Conservation (phyloP, 352 stramenopile species). For the Phytophthora cactorum region DNA sequence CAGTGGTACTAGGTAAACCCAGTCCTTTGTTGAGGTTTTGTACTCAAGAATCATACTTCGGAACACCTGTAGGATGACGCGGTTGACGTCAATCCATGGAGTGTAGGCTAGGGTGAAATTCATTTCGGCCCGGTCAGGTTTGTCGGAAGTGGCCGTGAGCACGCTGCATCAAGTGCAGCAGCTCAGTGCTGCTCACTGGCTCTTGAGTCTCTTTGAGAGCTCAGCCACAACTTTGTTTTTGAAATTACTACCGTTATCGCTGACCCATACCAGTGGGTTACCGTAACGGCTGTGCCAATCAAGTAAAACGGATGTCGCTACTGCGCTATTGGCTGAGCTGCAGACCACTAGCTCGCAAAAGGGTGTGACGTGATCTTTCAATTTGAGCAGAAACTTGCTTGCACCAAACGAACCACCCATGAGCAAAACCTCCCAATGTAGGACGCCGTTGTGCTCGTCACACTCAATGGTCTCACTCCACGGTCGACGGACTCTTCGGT, state of each 20-base stretch:
- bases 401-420: slow-evolving; percentile 1
- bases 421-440: slow-evolving; percentile 6
- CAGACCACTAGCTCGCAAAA: slow-evolving; percentile 33
- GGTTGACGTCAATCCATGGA: slow-evolving; percentile 45
- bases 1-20: slow-evolving; percentile 30
- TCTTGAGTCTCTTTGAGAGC: slow-evolving; percentile 40
- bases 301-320: neutral
- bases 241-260: slow-evolving; percentile 7
- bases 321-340: slow-evolving; percentile 10
- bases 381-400: slow-evolving; percentile 29
- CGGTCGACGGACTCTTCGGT: neutral
- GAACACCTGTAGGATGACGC: slow-evolving; percentile 40
- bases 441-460: slow-evolving; percentile 1
- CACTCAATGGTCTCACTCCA: slow-evolving; percentile 19
- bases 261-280: neutral
- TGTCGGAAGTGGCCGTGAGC: too few relatives aligned
- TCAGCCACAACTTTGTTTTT: slow-evolving; percentile 21
- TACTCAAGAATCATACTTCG: slow-evolving; percentile 29
- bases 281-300: slow-evolving; percentile 14
- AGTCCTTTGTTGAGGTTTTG: slow-evolving; percentile 26
- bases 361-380: slow-evolving; percentile 40
- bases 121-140: too few relatives aligned
- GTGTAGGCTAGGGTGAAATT: slow-evolving; percentile 34
- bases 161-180: too few relatives aligned
- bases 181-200: too few relatives aligned